Conservation (phyloP, 345 rosid genomes). For the Lepidium didymum region DNA sequence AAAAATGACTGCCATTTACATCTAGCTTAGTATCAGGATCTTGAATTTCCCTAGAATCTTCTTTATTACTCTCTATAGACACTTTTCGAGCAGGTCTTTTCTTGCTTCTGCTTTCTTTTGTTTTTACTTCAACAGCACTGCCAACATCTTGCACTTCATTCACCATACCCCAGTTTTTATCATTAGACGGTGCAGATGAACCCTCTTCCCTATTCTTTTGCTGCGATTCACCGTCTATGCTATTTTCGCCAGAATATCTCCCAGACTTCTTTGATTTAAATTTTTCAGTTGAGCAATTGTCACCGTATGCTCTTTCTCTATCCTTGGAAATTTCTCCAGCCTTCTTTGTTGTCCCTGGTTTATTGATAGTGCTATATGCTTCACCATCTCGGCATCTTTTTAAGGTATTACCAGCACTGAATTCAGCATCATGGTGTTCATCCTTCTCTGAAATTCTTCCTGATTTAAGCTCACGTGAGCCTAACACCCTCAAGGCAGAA, state of each 20-base stretch:
- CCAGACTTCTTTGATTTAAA: slow-evolving; percentile 5
- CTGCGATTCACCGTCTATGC: slow-evolving; percentile 32
- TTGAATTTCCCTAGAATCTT: slow-evolving; percentile 26
- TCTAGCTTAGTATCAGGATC: slow-evolving; percentile 32
- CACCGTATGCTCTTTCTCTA: slow-evolving; percentile 8
- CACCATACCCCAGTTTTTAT: slow-evolving; percentile 32
- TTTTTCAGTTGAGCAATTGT: not conserved
- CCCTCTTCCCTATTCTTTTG: slow-evolving; percentile 42
- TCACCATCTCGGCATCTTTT: slow-evolving; percentile 30
- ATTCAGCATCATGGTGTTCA: slow-evolving; percentile 20
- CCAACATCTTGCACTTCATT: slow-evolving; percentile 30
- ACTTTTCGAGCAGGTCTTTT: slow-evolving; percentile 35
- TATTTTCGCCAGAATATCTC: slow-evolving; percentile 31
- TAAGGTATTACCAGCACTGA: slow-evolving; percentile 16
- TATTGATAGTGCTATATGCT: slow-evolving; percentile 16
- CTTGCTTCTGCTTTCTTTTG: slow-evolving; percentile 39
- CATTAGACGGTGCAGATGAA: slow-evolving; percentile 52
- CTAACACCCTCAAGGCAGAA: slow-evolving; percentile 34
- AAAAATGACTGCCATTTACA: slow-evolving; percentile 30
- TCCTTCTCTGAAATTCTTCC: slow-evolving; percentile 24
- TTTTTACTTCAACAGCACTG: slow-evolving; percentile 33
- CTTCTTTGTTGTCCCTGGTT: slow-evolving; percentile 30
- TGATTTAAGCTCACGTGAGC: slow-evolving; percentile 27
- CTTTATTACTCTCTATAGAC: slow-evolving; percentile 36
- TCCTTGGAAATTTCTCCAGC: slow-evolving; percentile 14